phyloP scores from a whole-genome alignment of 768 basidiomycete genomes.

The Auricularia sp. region DNA sequence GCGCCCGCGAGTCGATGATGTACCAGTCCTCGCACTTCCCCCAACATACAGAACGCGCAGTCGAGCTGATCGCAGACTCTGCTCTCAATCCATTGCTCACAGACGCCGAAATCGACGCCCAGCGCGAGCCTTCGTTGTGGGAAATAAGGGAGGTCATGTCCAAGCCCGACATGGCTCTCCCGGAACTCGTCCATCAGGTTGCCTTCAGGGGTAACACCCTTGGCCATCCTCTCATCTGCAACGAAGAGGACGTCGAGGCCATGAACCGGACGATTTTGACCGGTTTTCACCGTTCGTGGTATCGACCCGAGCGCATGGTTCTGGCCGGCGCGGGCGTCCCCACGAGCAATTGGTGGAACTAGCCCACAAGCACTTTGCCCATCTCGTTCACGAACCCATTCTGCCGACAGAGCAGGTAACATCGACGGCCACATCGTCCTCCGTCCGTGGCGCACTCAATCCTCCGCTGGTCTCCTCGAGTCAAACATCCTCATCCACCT shows the following conservation, averaged over 20 bases:
- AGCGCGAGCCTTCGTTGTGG: constrained; percentile 80
- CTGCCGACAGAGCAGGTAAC: constrained; percentile 4
- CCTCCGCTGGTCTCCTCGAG: constrained; percentile 29
- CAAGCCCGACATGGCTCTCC: constrained; percentile 90
- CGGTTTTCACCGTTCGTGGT: constrained; percentile 69
- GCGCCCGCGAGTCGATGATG: constrained; percentile 90
- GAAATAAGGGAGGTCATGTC: constrained; percentile 79
- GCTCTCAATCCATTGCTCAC: constrained; percentile 68
- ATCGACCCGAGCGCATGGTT: constrained; percentile 89
- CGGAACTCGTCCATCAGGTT: constrained; percentile 79
- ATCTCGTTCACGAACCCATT: constrained; percentile 32
- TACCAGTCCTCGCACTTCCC: constrained; percentile 96
- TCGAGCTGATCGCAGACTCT: constrained; percentile 88
- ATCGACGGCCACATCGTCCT: neutral
- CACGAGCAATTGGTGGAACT: constrained; percentile 85
- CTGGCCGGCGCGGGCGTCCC: constrained; percentile 87
- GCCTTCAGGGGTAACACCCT: constrained; percentile 71
- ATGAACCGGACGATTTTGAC: constrained; percentile 57
- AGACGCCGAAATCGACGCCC: constrained; percentile 68
- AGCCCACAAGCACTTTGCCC: constrained; percentile 74
- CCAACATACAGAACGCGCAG: constrained; percentile 64
- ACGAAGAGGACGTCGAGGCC: constrained; percentile 64
- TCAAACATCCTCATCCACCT: constrained; percentile 40
- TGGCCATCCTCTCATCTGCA: constrained; percentile 87
- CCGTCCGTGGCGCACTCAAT: constrained; percentile 10